Evolutionary conservation across 495 filamentous ascomycete species (phyloP).

Genomic region (Parathielavia appendiculata): DNA sequence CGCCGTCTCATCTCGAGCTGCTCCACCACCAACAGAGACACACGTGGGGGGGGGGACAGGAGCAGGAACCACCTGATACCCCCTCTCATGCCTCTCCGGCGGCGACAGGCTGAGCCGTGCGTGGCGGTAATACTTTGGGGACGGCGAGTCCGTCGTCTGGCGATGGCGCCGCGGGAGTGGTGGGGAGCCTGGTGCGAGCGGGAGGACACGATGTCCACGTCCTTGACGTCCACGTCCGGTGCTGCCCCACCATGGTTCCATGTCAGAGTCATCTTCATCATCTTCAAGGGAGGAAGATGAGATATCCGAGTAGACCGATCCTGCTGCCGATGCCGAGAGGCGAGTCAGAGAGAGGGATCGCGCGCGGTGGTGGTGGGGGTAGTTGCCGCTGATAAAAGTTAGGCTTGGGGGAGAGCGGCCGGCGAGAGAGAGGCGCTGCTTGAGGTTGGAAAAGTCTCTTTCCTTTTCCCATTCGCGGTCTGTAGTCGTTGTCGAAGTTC

Average conservation of each 20-base stretch:
- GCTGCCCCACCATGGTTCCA: too few species aligned
- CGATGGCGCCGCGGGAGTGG: too few species aligned
- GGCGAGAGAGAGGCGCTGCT: constrained; percentile 11
- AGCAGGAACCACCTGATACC: neutral
- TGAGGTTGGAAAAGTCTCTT: neutral
- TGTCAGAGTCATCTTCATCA: neutral
- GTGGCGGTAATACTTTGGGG: constrained; percentile 17
- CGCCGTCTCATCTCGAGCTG: too few species aligned
- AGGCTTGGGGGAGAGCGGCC: neutral
- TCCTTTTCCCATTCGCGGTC: neutral
- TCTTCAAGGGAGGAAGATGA: neutral
- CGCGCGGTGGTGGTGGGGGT: neutral
- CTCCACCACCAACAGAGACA: too few species aligned
- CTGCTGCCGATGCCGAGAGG: neutral
- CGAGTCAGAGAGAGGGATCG: neutral
- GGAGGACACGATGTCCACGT: neutral
- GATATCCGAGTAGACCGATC: neutral
- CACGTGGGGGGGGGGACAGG: too few species aligned
- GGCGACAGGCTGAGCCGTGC: constrained; percentile 18
- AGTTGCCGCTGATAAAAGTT: neutral
- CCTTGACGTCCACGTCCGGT: neutral
- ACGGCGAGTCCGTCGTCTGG: neutral
- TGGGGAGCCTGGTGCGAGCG: too few species aligned
- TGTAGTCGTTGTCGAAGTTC: neutral
- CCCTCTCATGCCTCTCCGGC: constrained; percentile 5